These are phyloP conservation scores for Acacia melanoxylon DNA, from an alignment of 306 rosid genomes.

Conservation along the genomic window DNA sequence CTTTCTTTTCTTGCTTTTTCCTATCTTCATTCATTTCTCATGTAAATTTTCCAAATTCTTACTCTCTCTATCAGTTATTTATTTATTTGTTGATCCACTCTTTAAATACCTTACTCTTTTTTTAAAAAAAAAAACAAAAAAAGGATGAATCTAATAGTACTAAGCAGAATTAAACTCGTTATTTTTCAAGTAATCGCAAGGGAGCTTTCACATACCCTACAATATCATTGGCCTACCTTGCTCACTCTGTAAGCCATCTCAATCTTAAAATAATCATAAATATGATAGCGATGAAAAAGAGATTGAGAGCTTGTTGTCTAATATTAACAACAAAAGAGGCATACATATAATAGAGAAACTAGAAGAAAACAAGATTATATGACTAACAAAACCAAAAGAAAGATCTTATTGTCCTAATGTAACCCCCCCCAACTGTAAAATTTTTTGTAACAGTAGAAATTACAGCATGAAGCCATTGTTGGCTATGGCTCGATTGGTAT, in stretches of 20 bases:
- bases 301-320: not conserved
- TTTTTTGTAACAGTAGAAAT: constrained; percentile 33
- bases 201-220: no score
- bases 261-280: not conserved
- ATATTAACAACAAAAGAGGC: not conserved
- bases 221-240: no score
- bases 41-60: constrained; percentile 28
- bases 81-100: not conserved
- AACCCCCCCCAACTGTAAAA: constrained; percentile 32
- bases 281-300: not conserved
- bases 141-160: no score
- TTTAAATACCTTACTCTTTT: no score
- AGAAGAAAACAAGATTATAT: constrained; percentile 26
- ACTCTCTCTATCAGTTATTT: not conserved
- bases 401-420: constrained; percentile 52
- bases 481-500: constrained; percentile 81
- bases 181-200: no score
- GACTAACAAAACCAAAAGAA: constrained; percentile 24
- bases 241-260: not conserved
- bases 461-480: constrained; percentile 75
- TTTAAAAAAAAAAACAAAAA: no score
- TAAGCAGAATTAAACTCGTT: no score
- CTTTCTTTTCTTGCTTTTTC: constrained; percentile 18
- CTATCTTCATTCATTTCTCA: constrained; percentile 28
- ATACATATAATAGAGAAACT: not conserved